Percentiles rank a stretch among this genome's conserved stretches.
These are phyloP conservation scores for Macrolepiota dolichaula DNA, from an alignment of 768 basidiomycete genomes.

Conservation along the genomic window DNA sequence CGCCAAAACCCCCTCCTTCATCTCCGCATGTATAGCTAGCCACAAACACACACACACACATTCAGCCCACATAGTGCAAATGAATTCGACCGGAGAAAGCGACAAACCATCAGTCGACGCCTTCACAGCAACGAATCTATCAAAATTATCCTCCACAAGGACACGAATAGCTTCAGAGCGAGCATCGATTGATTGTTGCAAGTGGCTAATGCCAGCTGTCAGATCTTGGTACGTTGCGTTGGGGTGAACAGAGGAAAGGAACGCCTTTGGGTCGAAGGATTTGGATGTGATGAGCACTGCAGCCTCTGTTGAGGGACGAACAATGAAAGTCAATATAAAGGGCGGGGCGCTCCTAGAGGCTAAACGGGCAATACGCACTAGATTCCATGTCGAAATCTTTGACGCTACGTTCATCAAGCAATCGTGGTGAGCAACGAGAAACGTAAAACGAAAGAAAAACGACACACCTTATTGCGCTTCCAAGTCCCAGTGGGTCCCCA, in stretches of 20 bases:
- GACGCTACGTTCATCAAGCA: slow-evolving; percentile 33
- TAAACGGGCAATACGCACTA: slow-evolving; percentile 45
- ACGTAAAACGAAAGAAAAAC: background rate
- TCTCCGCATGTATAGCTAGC: slow-evolving; percentile 83
- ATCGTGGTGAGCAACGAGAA: background rate
- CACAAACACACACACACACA: background rate
- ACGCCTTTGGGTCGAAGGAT: slow-evolving; percentile 93
- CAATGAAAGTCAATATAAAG: background rate
- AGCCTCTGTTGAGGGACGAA: slow-evolving; percentile 52
- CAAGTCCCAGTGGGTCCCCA: slow-evolving; percentile 79
- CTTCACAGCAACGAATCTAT: slow-evolving; percentile 96
- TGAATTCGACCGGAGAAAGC: background rate
- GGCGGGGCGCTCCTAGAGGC: background rate
- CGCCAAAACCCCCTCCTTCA: slow-evolving; percentile 85
- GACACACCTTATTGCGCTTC: slow-evolving; percentile 56
- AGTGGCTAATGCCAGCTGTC: slow-evolving; percentile 66
- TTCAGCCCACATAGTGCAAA: slow-evolving; percentile 10
- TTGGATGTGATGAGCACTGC: slow-evolving; percentile 87
- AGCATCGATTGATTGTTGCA: slow-evolving; percentile 80
- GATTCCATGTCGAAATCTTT: slow-evolving; percentile 74
- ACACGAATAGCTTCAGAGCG: slow-evolving; percentile 93
- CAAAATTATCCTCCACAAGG: slow-evolving; percentile 97
- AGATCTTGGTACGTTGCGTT: slow-evolving; percentile 95
- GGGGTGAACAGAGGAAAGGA: slow-evolving; percentile 88
- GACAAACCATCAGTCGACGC: slow-evolving; percentile 87